These are phyloP conservation scores for Malus hybrid DNA, from an alignment of 331 rosid genomes.

Conservation along the genomic window DNA sequence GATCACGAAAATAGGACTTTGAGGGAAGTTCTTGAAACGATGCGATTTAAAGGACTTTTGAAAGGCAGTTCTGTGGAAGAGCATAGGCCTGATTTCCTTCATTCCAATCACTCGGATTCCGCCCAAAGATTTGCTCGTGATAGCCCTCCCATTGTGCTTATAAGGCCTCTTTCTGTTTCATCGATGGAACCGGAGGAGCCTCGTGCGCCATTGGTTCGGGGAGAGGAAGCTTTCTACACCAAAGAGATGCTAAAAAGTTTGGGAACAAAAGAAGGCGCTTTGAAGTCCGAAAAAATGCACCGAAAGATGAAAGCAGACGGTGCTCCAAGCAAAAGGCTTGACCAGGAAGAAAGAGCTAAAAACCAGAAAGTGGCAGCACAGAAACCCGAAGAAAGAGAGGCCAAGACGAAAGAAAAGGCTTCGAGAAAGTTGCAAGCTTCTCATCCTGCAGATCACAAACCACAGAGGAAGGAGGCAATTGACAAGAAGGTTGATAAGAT, in stretches of 20 bases:
- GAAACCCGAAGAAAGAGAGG: too few relatives aligned
- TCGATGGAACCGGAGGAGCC: constrained; percentile 12
- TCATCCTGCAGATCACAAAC: constrained; percentile 26
- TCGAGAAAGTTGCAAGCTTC: constrained; percentile 33
- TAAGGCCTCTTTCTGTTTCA: constrained; percentile 38
- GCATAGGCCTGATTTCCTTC: constrained; percentile 17
- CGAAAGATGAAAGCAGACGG: background rate
- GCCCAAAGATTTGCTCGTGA: constrained; percentile 15
- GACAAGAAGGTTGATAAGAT: constrained; percentile 30
- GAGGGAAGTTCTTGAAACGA: constrained; percentile 66
- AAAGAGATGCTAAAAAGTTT: constrained; percentile 21
- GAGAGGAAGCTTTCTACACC: constrained; percentile 27
- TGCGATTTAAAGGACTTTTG: constrained; percentile 52
- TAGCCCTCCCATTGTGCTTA: constrained; percentile 61
- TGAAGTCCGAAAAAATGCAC: too few relatives aligned
- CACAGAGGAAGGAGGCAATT: constrained; percentile 33
- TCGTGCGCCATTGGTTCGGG: constrained; percentile 19
- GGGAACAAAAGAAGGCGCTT: constrained; percentile 14
- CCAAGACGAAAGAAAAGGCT: constrained; percentile 37
- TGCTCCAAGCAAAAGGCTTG: background rate
- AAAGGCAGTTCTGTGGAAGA: constrained; percentile 36
- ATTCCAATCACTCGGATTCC: constrained; percentile 13
- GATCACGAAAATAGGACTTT: constrained; percentile 47
- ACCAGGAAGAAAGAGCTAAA: constrained; percentile 27
- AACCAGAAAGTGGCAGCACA: too few relatives aligned